These are phyloP conservation scores for Penicillium mononematosum DNA, from an alignment of 495 filamentous ascomycete species.

Conservation along the genomic window DNA sequence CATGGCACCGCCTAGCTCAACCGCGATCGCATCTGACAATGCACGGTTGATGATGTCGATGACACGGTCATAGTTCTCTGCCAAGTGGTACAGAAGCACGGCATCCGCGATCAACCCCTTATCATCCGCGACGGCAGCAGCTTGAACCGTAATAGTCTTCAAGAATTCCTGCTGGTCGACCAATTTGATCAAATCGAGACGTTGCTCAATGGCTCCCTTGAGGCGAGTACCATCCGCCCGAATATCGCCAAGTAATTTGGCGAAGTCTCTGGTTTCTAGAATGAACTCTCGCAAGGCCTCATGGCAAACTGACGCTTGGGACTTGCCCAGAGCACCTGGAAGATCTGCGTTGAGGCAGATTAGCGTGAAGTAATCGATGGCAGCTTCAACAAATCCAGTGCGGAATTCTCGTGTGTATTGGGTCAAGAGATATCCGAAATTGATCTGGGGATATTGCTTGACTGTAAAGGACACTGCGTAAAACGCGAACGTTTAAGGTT, in stretches of 20 bases:
- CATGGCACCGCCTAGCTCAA: constrained; percentile 75
- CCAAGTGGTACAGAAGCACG: constrained; percentile 89
- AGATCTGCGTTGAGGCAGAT: constrained; percentile 93
- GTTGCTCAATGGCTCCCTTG: constrained; percentile 82
- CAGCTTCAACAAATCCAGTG: constrained; percentile 77
- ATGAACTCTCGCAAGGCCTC: constrained; percentile 94
- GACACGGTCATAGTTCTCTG: constrained; percentile 90
- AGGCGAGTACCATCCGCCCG: constrained; percentile 76
- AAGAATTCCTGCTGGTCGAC: constrained; percentile 79
- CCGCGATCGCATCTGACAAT: constrained; percentile 80
- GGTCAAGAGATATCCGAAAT: constrained; percentile 88
- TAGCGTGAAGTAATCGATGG: constrained; percentile 88
- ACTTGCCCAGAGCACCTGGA: constrained; percentile 65
- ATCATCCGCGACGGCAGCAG: constrained; percentile 87
- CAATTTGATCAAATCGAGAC: constrained; percentile 79
- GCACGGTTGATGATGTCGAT: constrained; percentile 83
- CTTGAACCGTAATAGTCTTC: constrained; percentile 81
- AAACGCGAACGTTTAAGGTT: constrained; percentile 15
- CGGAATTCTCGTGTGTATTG: constrained; percentile 96
- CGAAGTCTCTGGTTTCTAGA: constrained; percentile 90
- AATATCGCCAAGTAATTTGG: constrained; percentile 89
- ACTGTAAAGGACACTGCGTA: constrained; percentile 62
- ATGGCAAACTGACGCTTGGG: constrained; percentile 80
- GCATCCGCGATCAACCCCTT: constrained; percentile 90
- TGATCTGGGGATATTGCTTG: constrained; percentile 82